These are phyloP conservation scores for Xylaria curta DNA, from an alignment of 495 filamentous ascomycete species.

Conservation along the genomic window DNA sequence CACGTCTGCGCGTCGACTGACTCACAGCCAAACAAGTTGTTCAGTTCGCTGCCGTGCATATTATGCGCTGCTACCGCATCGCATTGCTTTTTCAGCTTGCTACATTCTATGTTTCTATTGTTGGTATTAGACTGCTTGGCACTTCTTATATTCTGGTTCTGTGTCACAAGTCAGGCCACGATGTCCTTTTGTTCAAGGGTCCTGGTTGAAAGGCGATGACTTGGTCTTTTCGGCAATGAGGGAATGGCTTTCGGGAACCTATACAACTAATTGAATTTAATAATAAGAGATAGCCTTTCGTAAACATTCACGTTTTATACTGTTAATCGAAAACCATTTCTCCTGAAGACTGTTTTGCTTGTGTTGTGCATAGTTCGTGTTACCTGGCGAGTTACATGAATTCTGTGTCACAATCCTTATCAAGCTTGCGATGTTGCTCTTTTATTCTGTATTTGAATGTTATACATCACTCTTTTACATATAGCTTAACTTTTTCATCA, in stretches of 20 bases:
- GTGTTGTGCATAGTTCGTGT: background rate
- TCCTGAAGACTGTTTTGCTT: too few species aligned
- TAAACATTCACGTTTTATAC: conserved; percentile 8
- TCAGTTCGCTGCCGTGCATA: background rate
- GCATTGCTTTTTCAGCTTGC: background rate
- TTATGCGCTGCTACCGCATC: background rate
- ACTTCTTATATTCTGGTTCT: background rate
- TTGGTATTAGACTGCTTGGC: background rate
- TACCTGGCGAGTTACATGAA: background rate
- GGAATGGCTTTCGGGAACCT: background rate
- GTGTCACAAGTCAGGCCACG: background rate
- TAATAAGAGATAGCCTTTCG: background rate
- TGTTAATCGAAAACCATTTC: too few species aligned
- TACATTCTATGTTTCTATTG: conserved; percentile 1
- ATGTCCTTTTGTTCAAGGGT: background rate
- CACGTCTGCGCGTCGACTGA: background rate
- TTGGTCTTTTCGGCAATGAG: background rate
- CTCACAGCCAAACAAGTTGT: background rate
- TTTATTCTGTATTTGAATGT: background rate
- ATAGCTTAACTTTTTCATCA: background rate
- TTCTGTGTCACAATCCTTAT: background rate
- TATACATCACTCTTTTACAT: background rate
- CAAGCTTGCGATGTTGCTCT: background rate
- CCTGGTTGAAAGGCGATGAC: background rate
- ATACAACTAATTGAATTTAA: background rate